Evolutionary conservation across 192 early-diverging fungal species (phyloP), one percentile per base, ranked within the genome.

Genomic region (Entomortierella beljakovae): DNA sequence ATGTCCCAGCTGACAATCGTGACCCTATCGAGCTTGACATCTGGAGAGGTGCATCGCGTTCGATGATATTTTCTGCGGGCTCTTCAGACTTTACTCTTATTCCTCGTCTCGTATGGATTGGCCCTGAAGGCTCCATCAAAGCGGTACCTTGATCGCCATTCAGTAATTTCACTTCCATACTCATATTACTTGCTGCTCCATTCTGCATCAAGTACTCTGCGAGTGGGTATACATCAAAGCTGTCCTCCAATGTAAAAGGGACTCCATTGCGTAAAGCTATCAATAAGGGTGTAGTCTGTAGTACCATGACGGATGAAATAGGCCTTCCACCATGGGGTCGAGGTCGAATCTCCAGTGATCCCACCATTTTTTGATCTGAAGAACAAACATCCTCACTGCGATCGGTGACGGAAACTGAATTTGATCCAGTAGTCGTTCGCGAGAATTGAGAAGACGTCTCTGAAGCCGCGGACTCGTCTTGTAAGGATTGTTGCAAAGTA

Each of bases 161-260:
- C 34, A 79, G 32, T 6, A 79, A 20, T 31, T 64, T 69, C 18
- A 79, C 75, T 35, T 79, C 61, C 48, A 79, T 51, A 35, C 75
- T 69, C 62, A 65, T 58, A 20, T 79, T 79, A 23, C 75, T 70
- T 15, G 75, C 75, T 2, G 75, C 75, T 9, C 75, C 75, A 28
- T 79, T 79, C 50, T 57, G 75, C 48, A 79, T 79, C 67, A 79
- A 37, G 33, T 70, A 79, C 60, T 79, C 75, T 23, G 75, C 75
- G n/a, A 79, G 43, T 15, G 75, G 75, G 32, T 79, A 79, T 3
- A 79, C 75, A 5, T 70, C 75, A 16, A 38, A 70, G 15, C 46
- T 28, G 20, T 59, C 50, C 23, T 79, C 68, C 28, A 69, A 51
- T 38, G 61, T 70, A 42, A 79, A 79, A 0, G 68, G 75, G 2